Conservation (phyloP, 2,329 filamentous ascomycete genomes). For the Apiospora koreana region DNA sequence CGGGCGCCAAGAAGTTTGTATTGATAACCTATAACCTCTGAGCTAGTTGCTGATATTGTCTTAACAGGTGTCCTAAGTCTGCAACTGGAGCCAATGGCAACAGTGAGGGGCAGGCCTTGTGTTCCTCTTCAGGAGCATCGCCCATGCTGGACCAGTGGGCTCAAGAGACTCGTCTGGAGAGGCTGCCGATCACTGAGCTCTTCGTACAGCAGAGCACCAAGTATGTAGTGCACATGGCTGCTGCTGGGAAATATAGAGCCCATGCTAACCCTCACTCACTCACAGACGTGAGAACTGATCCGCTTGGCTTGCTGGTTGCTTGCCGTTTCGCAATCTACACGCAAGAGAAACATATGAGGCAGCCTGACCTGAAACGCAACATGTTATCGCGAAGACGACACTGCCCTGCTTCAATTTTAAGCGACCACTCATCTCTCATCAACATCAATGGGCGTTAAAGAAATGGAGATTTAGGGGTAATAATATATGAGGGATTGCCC, state of each 20-base stretch:
- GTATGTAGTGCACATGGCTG: neutral
- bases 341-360: no score
- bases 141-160: constrained; percentile 14
- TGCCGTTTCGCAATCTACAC: no score
- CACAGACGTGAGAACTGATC: neutral
- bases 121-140: neutral
- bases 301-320: neutral
- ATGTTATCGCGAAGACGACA: neutral
- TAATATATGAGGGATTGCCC: neutral
- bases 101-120: neutral
- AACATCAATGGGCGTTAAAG: no score
- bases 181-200: constrained; percentile 13
- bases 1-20: constrained; percentile 2
- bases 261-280: neutral
- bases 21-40: neutral
- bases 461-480: neutral
- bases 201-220: constrained; percentile 9
- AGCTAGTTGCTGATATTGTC: neutral
- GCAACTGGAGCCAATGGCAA: neutral
- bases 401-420: no score
- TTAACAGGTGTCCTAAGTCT: neutral
- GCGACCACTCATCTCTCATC: no score
- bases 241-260: neutral
- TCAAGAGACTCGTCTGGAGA: neutral
- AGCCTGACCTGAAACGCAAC: no score